Evolutionary conservation across 164 flowering plant genomes (phyloP), one percentile per base, ranked within the genome.

Genomic region (Akebia trifoliata): DNA sequence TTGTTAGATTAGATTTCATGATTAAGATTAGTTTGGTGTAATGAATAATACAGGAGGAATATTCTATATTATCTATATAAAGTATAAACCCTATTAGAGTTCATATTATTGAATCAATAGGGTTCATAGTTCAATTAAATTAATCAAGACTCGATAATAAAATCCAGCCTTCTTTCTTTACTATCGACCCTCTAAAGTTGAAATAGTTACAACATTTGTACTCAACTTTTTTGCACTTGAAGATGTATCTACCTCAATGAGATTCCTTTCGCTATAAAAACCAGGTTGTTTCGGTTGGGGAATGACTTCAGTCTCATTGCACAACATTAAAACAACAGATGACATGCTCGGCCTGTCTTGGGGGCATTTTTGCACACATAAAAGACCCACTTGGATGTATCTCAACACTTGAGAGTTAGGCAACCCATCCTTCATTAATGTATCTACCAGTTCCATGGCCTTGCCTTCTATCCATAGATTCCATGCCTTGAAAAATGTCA

Each of bases 351-450:
- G 44, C 30, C 57, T 36, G 18, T 34, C 57, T 11, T 54, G 31
- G 9, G 57, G 57, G 7, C 24, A 15, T 51, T 51, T 39, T 34
- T 51, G 55, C 38, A 51, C 40, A 11, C 55, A 51, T 34, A 54
- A 54, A 6, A 54, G 18, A 32, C 44, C 57, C 28, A 54, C 44
- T 9, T 54, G 57, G 31, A 54, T 35, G 3, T 15, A 54, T 36
- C 57, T 22, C 30, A 54, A 37, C 34, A 37, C 43, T 54, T 54
- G 18, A 20, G 18, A 25, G 22, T 1, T 7, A 20, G 7, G 21
- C 22, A 10, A 2, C 1, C 2, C 8, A 2, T 54, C 44, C 31
- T 24, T 32, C n/a, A 54, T 36, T 7, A n/a, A 15, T 7, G 17
- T 8, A 37, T 24, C 44, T 0, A 54, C 11, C 6, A 54, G 30